phyloP scores from a whole-genome alignment of 768 basidiomycete genomes.

The Leccinum fibrillosum region DNA sequence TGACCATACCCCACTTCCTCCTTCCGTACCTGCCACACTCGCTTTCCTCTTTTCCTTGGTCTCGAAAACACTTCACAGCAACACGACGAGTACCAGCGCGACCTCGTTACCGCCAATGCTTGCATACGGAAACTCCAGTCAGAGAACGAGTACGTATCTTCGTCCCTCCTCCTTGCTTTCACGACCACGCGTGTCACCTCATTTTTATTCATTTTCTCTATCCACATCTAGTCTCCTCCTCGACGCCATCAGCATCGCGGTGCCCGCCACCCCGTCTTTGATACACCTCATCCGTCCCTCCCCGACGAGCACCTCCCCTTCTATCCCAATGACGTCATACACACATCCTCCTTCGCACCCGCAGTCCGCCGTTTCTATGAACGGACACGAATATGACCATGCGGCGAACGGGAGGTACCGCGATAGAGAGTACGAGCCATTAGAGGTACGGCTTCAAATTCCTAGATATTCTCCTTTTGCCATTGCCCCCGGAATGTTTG shows the following conservation, averaged over 20 bases:
- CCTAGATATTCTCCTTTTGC: not conserved
- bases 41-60: not conserved
- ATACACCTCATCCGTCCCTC: slow-evolving; percentile 31
- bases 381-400: slow-evolving; percentile 24
- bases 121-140: slow-evolving; percentile 30
- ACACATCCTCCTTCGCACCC: slow-evolving; percentile 9
- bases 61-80: slow-evolving; percentile 7
- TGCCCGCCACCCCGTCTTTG: slow-evolving; percentile 32
- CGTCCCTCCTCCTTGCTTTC: not conserved
- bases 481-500: not conserved
- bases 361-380: slow-evolving; percentile 14
- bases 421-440: slow-evolving; percentile 23
- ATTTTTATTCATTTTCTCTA: not conserved
- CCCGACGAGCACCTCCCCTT: slow-evolving; percentile 20
- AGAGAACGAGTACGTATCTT: slow-evolving; percentile 29
- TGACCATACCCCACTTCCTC: not conserved
- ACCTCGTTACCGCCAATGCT: slow-evolving; percentile 26
- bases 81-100: slow-evolving; percentile 25
- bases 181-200: not conserved
- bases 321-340: slow-evolving; percentile 16
- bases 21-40: not conserved
- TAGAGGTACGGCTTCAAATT: slow-evolving; percentile 10
- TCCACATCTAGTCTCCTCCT: slow-evolving; percentile 27
- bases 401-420: slow-evolving; percentile 26
- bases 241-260: slow-evolving; percentile 31